A percentile compares a stretch with the other conserved stretches of the same genome.
These are phyloP conservation scores for Wickerhamiella lipophila DNA, from an alignment of 805 yeast species.

Conservation along the genomic window DNA sequence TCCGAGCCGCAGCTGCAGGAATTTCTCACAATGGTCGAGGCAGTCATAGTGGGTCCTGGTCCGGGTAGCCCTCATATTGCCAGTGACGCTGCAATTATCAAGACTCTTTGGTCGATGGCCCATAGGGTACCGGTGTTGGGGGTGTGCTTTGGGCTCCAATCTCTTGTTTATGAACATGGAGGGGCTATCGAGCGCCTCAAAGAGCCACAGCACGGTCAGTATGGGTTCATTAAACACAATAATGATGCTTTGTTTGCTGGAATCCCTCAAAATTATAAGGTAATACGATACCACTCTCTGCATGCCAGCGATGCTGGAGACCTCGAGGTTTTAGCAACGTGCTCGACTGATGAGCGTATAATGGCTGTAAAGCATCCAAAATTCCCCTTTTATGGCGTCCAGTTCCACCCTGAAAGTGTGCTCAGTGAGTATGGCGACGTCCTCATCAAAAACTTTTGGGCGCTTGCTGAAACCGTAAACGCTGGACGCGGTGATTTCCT, in stretches of 20 bases:
- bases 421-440: conserved; percentile 58
- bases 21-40: conserved; percentile 47
- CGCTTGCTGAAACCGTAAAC: conserved; percentile 28
- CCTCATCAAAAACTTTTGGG: conserved; percentile 53
- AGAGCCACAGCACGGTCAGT: conserved; percentile 75
- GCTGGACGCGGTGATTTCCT: neutral
- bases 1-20: conserved; percentile 27
- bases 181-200: conserved; percentile 40
- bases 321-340: conserved; percentile 19
- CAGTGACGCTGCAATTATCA: conserved; percentile 62
- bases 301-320: conserved; percentile 30
- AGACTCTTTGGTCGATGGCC: conserved; percentile 37
- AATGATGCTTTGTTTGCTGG: conserved; percentile 32
- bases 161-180: conserved; percentile 54
- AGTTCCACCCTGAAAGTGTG: conserved; percentile 93
- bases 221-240: conserved; percentile 37
- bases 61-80: conserved; percentile 74
- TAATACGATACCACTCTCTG: conserved; percentile 85
- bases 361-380: conserved; percentile 66
- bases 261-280: conserved; percentile 37
- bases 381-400: conserved; percentile 81
- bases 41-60: conserved; percentile 87
- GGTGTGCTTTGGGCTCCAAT: conserved; percentile 86
- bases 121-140: conserved; percentile 65
- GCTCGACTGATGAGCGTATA: conserved; percentile 35